Conservation (phyloP, 805 yeast genomes). For the Candida saitoana region DNA sequence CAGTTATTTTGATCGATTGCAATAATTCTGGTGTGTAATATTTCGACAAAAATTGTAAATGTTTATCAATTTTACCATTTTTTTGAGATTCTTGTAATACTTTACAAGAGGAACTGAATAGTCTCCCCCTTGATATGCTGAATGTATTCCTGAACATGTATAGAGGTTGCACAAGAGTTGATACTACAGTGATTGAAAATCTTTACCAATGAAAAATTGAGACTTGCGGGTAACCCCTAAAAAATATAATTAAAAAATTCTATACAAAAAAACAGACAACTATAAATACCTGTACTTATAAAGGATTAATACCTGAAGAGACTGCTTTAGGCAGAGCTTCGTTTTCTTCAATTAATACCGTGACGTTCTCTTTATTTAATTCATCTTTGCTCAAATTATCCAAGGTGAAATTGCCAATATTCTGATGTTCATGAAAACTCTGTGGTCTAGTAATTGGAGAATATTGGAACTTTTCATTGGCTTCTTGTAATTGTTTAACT, state of each 20-base stretch:
- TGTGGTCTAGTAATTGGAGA: constrained; percentile 16
- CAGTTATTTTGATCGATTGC: constrained; percentile 78
- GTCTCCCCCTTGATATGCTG: constrained; percentile 5
- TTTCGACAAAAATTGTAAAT: constrained; percentile 56
- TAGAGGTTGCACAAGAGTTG: neutral
- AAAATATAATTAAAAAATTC: neutral
- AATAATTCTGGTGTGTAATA: constrained; percentile 81
- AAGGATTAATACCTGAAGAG: neutral
- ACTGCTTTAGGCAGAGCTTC: neutral
- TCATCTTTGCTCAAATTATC: constrained; percentile 1
- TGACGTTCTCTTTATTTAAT: neutral
- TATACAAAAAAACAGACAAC: too few relatives aligned
- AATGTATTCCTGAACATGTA: neutral
- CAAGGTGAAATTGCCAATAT: constrained; percentile 3
- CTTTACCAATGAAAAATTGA: neutral
- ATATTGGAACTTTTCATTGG: constrained; percentile 15
- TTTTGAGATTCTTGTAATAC: constrained; percentile 3
- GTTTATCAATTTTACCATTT: constrained; percentile 23
- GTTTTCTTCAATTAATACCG: neutral
- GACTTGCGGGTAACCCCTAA: neutral
- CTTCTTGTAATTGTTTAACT: constrained; percentile 56
- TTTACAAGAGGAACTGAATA: constrained; percentile 6
- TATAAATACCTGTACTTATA: too few relatives aligned
- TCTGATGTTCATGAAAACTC: constrained; percentile 6
- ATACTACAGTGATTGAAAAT: neutral